Conservation (phyloP, 2,329 filamentous ascomycete species). For the Fusarium tricinctum region DNA sequence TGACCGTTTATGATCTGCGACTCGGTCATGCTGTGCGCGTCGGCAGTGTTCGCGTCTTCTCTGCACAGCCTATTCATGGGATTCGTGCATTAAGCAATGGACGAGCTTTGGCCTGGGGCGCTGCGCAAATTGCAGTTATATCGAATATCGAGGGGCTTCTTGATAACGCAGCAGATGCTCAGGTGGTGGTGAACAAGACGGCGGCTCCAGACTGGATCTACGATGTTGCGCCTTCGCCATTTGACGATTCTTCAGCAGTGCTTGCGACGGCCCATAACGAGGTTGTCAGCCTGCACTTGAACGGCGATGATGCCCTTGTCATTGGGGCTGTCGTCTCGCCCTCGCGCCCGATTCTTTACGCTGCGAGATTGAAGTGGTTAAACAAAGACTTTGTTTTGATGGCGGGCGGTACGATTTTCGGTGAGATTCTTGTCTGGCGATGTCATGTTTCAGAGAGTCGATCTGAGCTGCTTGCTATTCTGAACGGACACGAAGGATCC, state of each 20-base stretch:
- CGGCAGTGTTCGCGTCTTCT: slow-evolving; percentile 68
- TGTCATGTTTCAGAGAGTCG: slow-evolving; percentile 60
- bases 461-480: slow-evolving; percentile 64
- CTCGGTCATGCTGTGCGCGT: slow-evolving; percentile 53
- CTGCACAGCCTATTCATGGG: slow-evolving; percentile 80
- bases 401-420: slow-evolving; percentile 92
- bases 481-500: slow-evolving; percentile 86
- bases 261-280: slow-evolving; percentile 92
- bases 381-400: slow-evolving; percentile 74
- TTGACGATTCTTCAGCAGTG: slow-evolving; percentile 61
- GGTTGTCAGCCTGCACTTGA: slow-evolving; percentile 66
- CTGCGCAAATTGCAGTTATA: slow-evolving; percentile 64
- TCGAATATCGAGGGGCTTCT: slow-evolving; percentile 48
- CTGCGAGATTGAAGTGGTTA: slow-evolving; percentile 79
- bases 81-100: slow-evolving; percentile 63
- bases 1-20: slow-evolving; percentile 66
- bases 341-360: slow-evolving; percentile 88
- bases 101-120: slow-evolving; percentile 78
- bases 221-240: slow-evolving; percentile 70
- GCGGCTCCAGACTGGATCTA: slow-evolving; percentile 82
- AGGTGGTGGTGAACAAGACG: slow-evolving; percentile 54
- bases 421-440: slow-evolving; percentile 92
- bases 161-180: slow-evolving; percentile 40
- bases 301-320: slow-evolving; percentile 53
- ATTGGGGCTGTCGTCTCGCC: slow-evolving; percentile 70